Conservation (phyloP, 176 grass and related monocot species). For the Carex littledalei region DNA sequence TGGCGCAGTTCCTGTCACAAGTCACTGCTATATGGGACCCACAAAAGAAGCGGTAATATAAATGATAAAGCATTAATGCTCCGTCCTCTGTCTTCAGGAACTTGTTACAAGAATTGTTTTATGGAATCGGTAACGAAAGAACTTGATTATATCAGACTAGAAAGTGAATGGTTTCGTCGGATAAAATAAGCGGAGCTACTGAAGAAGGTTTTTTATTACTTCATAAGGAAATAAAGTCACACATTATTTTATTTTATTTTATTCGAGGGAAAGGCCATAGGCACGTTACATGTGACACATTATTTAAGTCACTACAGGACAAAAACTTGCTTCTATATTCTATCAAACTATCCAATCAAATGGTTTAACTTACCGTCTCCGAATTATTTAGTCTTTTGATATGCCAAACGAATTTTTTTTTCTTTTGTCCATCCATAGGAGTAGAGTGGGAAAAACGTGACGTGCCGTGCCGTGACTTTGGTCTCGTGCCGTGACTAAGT, state of each 20-base stretch:
- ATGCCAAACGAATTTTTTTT: neutral
- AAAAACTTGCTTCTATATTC: neutral
- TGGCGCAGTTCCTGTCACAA: neutral
- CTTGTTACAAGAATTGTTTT: neutral
- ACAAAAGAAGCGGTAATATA: neutral
- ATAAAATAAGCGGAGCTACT: neutral
- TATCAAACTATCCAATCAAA: neutral
- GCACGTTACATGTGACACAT: neutral
- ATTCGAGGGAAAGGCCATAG: too few relatives aligned
- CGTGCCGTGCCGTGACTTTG: too few relatives aligned
- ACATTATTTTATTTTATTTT: neutral
- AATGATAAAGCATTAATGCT: neutral
- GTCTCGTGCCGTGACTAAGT: too few relatives aligned
- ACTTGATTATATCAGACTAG: neutral
- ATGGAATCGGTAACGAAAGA: neutral
- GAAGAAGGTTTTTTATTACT: neutral
- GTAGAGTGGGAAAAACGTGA: too few relatives aligned
- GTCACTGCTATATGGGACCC: neutral
- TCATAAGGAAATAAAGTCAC: neutral
- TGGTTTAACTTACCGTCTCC: neutral
- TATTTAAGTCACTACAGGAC: neutral
- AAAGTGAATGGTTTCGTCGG: neutral
- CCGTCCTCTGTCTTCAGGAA: neutral
- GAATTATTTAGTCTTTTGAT: neutral
- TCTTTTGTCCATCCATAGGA: too few relatives aligned